Conservation (phyloP, 2,329 filamentous ascomycete genomes). For the Cladobotryum mycophilum region DNA sequence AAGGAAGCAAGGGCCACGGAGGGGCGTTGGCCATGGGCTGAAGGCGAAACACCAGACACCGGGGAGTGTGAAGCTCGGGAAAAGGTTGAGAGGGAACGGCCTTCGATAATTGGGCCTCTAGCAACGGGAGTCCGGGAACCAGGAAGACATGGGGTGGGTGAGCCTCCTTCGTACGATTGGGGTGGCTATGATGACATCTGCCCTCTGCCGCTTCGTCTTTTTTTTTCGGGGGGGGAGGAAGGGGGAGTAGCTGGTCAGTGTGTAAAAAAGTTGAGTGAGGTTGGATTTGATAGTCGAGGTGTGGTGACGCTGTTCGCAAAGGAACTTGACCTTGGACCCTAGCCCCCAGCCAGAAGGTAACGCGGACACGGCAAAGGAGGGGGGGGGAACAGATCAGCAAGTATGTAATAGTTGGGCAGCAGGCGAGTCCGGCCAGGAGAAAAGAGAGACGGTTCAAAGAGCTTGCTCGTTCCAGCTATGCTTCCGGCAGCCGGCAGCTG, state of each 20-base stretch:
- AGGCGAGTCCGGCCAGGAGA: not conserved
- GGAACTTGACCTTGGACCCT: slow-evolving; percentile 4
- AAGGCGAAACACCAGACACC: slow-evolving; percentile 17
- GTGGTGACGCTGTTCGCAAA: not conserved
- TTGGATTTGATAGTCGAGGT: slow-evolving; percentile 5
- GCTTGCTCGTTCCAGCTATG: slow-evolving; percentile 5
- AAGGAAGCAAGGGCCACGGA: slow-evolving; percentile 27
- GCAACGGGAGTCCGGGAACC: slow-evolving; percentile 10
- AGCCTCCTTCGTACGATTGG: slow-evolving; percentile 8
- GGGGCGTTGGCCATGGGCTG: slow-evolving; percentile 28
- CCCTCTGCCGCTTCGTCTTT: not conserved
- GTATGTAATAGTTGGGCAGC: slow-evolving; percentile 17
- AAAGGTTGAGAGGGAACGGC: slow-evolving; percentile 18
- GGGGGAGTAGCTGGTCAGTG: not conserved
- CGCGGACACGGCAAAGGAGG: slow-evolving; percentile 12
- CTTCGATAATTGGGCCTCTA: slow-evolving; percentile 5
- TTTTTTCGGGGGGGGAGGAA: slow-evolving; percentile 1
- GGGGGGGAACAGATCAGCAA: slow-evolving; percentile 3
- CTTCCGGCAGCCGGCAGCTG: slow-evolving; percentile 11
- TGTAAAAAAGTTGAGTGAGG: not conserved
- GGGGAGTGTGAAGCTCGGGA: slow-evolving; percentile 9
- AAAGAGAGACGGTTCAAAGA: not conserved
- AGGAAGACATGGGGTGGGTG: slow-evolving; percentile 13
- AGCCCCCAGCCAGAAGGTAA: slow-evolving; percentile 4
- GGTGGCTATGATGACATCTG: slow-evolving; percentile 14